Evolutionary conservation across 1,284 basidiomycete genomes (phyloP).

Genomic region (Moesziomyces sp.): DNA sequence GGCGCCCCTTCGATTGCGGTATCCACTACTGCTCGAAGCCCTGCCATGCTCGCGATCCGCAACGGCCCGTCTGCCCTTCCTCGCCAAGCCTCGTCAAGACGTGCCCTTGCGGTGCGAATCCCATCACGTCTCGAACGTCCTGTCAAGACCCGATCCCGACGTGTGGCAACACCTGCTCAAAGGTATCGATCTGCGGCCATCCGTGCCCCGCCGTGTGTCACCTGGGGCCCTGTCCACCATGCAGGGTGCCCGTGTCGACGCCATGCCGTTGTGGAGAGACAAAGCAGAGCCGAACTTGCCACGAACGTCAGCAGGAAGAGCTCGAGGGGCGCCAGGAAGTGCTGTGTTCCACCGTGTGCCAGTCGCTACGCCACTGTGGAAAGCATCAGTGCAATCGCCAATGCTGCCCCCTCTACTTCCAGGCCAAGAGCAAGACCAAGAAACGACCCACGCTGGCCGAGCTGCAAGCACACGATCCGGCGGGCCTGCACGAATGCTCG

Average conservation of each 20-base stretch:
- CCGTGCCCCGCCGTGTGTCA: slow-evolving; percentile 56
- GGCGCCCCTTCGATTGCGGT: slow-evolving; percentile 57
- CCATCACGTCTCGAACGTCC: slow-evolving; percentile 32
- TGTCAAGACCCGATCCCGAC: slow-evolving; percentile 62
- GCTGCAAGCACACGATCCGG: slow-evolving; percentile 58
- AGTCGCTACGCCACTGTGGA: slow-evolving; percentile 60
- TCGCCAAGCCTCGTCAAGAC: slow-evolving; percentile 53
- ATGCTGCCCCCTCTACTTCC: slow-evolving; percentile 64
- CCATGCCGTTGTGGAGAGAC: slow-evolving; percentile 66
- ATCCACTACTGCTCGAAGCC: slow-evolving; percentile 53
- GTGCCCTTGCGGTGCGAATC: slow-evolving; percentile 61
- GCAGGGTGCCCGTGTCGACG: slow-evolving; percentile 50
- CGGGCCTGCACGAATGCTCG: slow-evolving; percentile 61
- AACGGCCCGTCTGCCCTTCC: slow-evolving; percentile 49
- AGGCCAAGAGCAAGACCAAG: slow-evolving; percentile 54
- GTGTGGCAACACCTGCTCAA: slow-evolving; percentile 54
- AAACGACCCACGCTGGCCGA: slow-evolving; percentile 51
- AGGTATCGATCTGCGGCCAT: slow-evolving; percentile 56
- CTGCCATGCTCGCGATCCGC: slow-evolving; percentile 53
- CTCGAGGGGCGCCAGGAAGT: slow-evolving; percentile 52
- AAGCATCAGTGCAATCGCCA: slow-evolving; percentile 57
- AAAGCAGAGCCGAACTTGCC: slow-evolving; percentile 53
- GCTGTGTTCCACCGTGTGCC: slow-evolving; percentile 56
- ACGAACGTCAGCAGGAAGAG: slow-evolving; percentile 47
- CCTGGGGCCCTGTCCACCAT: slow-evolving; percentile 60